phyloP scores from a whole-genome alignment of 169 alveolate species.

The Condylostoma magnum region DNA sequence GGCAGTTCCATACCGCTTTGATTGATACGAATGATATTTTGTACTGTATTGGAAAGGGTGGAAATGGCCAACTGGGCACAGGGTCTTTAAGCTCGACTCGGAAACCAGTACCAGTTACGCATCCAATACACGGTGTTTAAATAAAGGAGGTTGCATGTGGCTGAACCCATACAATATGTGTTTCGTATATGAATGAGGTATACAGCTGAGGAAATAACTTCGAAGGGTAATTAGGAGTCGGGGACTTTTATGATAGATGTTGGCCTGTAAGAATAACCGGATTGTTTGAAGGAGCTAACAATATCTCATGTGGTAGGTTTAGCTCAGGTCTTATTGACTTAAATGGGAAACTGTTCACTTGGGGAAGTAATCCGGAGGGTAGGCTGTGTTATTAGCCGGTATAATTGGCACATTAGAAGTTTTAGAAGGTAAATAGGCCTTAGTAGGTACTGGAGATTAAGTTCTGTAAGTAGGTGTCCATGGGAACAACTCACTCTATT shows the following conservation, averaged over 20 bases:
- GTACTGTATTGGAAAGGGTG: conserved; percentile 68
- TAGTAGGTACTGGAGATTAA: conserved; percentile 13
- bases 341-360: conserved; percentile 13
- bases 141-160: conserved; percentile 47
- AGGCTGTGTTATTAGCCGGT: conserved; percentile 34
- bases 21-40: conserved; percentile 43
- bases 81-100: conserved; percentile 29
- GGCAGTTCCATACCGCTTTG: conserved; percentile 65
- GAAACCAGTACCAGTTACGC: conserved; percentile 1
- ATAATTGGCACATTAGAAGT: conserved; percentile 34
- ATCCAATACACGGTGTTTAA: conserved; percentile 32
- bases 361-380: conserved; percentile 3
- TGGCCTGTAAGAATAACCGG: not conserved
- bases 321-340: conserved; percentile 41
- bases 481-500: conserved; percentile 56
- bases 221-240: conserved; percentile 52
- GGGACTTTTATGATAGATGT: conserved; percentile 13
- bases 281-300: not conserved
- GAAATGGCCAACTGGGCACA: conserved; percentile 61
- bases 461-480: conserved; percentile 2
- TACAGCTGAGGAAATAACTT: conserved; percentile 74
- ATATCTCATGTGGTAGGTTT: conserved; percentile 41
- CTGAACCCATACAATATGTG: conserved; percentile 45
- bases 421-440: conserved; percentile 42
- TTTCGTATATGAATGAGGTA: conserved; percentile 69